A percentile compares a stretch with the other conserved stretches of the same genome.
Evolutionary conservation across 192 early-diverging fungal genomes (phyloP).

Genomic region (Diversispora epigaea): DNA sequence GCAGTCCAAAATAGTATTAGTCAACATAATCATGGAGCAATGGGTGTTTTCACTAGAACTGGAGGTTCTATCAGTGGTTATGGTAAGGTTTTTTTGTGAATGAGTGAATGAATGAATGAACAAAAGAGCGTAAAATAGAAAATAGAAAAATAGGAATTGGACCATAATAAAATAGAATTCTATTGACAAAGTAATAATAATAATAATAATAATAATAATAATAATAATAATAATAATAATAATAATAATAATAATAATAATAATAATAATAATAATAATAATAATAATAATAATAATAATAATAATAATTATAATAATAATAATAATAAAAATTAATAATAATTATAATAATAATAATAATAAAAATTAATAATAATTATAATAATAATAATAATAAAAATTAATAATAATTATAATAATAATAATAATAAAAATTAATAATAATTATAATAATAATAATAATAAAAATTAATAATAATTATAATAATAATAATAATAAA

Average conservation of each 20-base stretch:
- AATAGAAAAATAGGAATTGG: background rate
- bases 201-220: too few relatives aligned
- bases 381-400: too few relatives aligned
- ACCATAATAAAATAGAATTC: too few relatives aligned
- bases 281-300: too few relatives aligned
- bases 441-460: too few relatives aligned
- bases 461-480: background rate
- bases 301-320: too few relatives aligned
- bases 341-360: background rate
- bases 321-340: background rate
- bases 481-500: background rate
- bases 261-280: background rate
- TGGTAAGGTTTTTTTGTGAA: constrained; percentile 50
- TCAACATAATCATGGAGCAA: constrained; percentile 49
- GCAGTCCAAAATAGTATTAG: constrained; percentile 68
- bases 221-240: background rate
- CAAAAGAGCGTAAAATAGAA: background rate
- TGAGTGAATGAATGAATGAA: background rate
- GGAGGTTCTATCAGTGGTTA: constrained; percentile 67
- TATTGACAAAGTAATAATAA: too few relatives aligned
- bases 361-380: too few relatives aligned
- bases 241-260: background rate
- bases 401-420: background rate
- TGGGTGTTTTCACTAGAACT: constrained; percentile 57
- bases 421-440: too few relatives aligned